A percentile compares a stretch with the other conserved stretches of the same genome.
Evolutionary conservation across 139 green algal species (phyloP).

Genomic region (Yamagishiella unicocca): DNA sequence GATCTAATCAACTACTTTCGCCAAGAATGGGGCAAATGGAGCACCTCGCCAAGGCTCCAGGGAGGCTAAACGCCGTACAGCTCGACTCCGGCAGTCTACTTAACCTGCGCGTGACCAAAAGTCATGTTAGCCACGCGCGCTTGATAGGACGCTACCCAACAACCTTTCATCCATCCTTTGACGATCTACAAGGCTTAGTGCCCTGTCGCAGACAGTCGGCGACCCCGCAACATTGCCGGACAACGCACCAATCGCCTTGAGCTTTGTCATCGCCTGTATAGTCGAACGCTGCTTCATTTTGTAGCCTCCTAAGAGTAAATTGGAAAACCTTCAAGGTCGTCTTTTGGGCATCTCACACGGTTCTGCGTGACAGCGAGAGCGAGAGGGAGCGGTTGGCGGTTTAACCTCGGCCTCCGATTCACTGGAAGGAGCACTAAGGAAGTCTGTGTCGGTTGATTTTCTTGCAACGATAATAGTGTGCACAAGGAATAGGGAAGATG

Average conservation of each 20-base stretch:
- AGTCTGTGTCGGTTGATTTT: too few relatives aligned
- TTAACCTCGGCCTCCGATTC: too few relatives aligned
- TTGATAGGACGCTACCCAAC: background rate
- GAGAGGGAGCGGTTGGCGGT: background rate
- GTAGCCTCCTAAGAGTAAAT: too few relatives aligned
- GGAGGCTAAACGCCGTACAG: background rate
- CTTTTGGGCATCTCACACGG: too few relatives aligned
- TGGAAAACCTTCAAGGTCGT: too few relatives aligned
- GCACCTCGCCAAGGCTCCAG: background rate
- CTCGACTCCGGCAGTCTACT: background rate
- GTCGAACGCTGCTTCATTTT: too few relatives aligned
- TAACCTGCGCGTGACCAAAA: background rate
- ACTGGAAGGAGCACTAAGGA: background rate
- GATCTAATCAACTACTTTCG: background rate
- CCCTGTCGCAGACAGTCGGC: background rate
- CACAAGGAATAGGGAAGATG: constrained; percentile 22
- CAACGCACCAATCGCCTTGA: background rate
- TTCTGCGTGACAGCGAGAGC: too few relatives aligned
- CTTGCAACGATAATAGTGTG: too few relatives aligned
- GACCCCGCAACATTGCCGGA: background rate
- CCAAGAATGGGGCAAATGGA: background rate
- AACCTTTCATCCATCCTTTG: background rate
- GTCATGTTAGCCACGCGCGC: background rate
- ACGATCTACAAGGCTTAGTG: background rate
- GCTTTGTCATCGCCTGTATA: too few relatives aligned